A percentile compares a stretch with the other conserved stretches of the same genome.
These are phyloP conservation scores for Astrocystis sublimbata DNA, from an alignment of 495 filamentous ascomycete genomes.

Conservation along the genomic window DNA sequence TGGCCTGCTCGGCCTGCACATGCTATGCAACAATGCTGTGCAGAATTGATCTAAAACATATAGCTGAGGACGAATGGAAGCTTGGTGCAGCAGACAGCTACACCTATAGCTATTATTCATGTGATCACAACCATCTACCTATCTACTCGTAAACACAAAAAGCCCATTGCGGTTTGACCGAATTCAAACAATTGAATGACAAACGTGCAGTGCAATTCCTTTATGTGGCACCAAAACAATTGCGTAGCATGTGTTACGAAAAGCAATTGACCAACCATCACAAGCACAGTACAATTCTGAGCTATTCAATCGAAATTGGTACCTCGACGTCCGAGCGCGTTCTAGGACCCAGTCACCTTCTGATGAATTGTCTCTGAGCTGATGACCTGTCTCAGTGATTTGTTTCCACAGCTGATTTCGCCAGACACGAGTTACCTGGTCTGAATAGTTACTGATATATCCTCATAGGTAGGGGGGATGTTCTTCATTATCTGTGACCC, in stretches of 20 bases:
- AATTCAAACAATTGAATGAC: neutral
- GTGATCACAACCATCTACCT: too few species aligned
- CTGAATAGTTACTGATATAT: neutral
- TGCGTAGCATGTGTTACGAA: neutral
- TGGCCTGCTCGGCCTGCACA: too few species aligned
- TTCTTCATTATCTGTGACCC: neutral
- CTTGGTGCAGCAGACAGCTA: too few species aligned
- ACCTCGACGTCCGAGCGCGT: neutral
- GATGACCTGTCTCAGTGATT: slow-evolving; percentile 7
- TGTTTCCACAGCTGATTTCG: slow-evolving; percentile 10
- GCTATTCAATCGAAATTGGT: neutral
- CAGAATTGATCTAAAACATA: neutral
- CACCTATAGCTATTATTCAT: too few species aligned
- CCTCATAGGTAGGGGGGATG: too few species aligned
- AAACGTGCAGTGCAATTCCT: neutral
- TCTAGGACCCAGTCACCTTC: neutral
- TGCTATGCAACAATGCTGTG: slow-evolving; percentile 1
- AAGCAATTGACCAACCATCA: neutral
- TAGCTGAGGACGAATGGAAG: neutral
- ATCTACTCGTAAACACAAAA: too few species aligned
- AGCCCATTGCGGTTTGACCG: neutral
- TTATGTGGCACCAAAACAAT: neutral
- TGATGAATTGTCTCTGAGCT: slow-evolving; percentile 9
- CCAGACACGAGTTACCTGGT: neutral
- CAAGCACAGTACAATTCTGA: slow-evolving; percentile 4